phyloP scores from a whole-genome alignment of 768 basidiomycete genomes.

The Daedaleopsis nitida region DNA sequence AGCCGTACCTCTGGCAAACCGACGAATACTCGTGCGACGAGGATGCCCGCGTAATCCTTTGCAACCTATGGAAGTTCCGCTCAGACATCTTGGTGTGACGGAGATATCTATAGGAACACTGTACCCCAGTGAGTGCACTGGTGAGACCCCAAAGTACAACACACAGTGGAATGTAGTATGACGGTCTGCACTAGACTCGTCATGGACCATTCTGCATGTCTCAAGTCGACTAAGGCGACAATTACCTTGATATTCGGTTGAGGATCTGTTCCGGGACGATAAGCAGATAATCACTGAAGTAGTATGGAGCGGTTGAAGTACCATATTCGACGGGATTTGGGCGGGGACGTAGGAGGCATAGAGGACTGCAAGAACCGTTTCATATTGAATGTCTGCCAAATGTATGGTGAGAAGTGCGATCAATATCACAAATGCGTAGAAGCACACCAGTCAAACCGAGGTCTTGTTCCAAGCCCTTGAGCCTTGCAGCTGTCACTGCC shows the following conservation, averaged over 20 bases:
- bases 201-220: neutral
- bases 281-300: neutral
- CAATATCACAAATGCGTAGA: neutral
- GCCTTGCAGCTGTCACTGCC: constrained; percentile 39
- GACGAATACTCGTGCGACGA: constrained; percentile 60
- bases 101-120: constrained; percentile 13
- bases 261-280: neutral
- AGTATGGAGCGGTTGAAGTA: constrained; percentile 26
- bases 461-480: constrained; percentile 43
- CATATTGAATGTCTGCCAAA: constrained; percentile 52
- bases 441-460: constrained; percentile 34
- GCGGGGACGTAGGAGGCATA: constrained; percentile 64
- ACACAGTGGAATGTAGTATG: constrained; percentile 60
- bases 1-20: constrained; percentile 56
- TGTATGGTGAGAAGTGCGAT: neutral
- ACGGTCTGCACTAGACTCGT: constrained; percentile 45
- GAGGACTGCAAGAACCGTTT: constrained; percentile 51
- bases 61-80: constrained; percentile 43
- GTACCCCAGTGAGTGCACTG: constrained; percentile 62
- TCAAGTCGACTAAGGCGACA: too few relatives aligned
- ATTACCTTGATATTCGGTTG: neutral
- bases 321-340: constrained; percentile 72
- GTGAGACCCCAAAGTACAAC: constrained; percentile 65
- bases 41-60: constrained; percentile 52
- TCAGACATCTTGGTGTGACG: neutral